These are phyloP conservation scores for Elymus sibiricus DNA, from an alignment of 176 grass and related monocot species.

Conservation along the genomic window DNA sequence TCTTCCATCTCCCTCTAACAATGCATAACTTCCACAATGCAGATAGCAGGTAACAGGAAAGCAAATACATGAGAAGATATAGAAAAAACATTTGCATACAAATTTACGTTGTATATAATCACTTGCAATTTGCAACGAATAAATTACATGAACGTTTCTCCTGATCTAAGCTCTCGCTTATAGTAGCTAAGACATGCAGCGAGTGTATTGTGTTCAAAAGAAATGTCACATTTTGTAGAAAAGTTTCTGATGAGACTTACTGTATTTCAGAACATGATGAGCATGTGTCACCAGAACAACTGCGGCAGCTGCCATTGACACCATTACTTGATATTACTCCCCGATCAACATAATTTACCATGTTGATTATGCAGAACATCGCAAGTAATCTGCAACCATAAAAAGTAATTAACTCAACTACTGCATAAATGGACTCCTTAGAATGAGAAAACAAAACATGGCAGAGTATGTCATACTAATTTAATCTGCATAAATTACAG, in stretches of 20 bases:
- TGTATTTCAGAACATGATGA: slow-evolving; percentile 85
- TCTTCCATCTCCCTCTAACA: no score
- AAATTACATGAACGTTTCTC: background rate
- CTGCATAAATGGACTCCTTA: background rate
- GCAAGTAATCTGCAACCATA: slow-evolving; percentile 73
- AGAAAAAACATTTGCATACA: background rate
- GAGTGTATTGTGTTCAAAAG: background rate
- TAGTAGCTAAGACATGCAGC: background rate
- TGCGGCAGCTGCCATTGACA: slow-evolving; percentile 77
- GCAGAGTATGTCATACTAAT: background rate
- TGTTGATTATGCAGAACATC: slow-evolving; percentile 92
- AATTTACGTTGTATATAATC: background rate
- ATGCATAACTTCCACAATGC: background rate
- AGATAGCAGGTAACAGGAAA: background rate
- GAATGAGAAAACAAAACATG: background rate
- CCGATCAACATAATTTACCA: slow-evolving; percentile 96
- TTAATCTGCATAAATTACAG: background rate
- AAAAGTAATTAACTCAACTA: background rate
- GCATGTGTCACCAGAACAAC: slow-evolving; percentile 67
- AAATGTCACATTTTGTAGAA: background rate
- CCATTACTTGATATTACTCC: slow-evolving; percentile 98
- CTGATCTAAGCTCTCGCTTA: background rate
- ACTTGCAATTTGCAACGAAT: background rate
- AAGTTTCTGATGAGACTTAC: slow-evolving; percentile 50
- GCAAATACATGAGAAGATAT: background rate